These are phyloP conservation scores for Zostera marina DNA, from an alignment of 116 monocot genomes.

Conservation along the genomic window DNA sequence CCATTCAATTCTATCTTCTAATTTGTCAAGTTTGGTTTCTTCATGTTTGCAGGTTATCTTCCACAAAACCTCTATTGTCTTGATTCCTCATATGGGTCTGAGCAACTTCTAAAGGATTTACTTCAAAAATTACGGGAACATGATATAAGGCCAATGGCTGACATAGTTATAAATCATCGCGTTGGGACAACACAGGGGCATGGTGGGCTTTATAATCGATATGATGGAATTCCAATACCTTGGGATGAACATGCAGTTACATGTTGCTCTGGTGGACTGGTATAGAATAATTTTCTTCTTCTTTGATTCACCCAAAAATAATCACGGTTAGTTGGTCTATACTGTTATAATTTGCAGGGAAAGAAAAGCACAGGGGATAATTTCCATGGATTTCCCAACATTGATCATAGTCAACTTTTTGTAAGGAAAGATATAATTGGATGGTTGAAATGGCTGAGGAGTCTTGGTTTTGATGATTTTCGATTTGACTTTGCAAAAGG, in stretches of 20 bases:
- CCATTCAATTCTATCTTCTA: neutral
- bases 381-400: conserved; percentile 64
- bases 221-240: conserved; percentile 62
- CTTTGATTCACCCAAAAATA: neutral
- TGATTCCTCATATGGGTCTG: conserved; percentile 61
- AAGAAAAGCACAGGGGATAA: conserved; percentile 54
- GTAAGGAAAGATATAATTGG: conserved; percentile 55
- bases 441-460: conserved; percentile 66
- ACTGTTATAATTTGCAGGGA: conserved; percentile 20
- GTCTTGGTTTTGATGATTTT: conserved; percentile 73
- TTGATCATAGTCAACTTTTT: conserved; percentile 68
- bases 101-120: conserved; percentile 30
- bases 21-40: neutral
- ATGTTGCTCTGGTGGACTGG: conserved; percentile 76
- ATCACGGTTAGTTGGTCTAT: neutral
- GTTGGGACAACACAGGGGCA: conserved; percentile 64
- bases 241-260: conserved; percentile 90
- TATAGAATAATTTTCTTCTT: conserved; percentile 7
- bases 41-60: conserved; percentile 46
- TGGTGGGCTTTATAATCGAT: conserved; percentile 56
- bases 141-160: conserved; percentile 82
- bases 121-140: conserved; percentile 39
- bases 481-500: conserved; percentile 93
- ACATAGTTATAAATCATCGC: conserved; percentile 86
- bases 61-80: conserved; percentile 76